These are phyloP conservation scores for Populus hybrid DNA, from an alignment of 441 rosid genomes.

Conservation along the genomic window DNA sequence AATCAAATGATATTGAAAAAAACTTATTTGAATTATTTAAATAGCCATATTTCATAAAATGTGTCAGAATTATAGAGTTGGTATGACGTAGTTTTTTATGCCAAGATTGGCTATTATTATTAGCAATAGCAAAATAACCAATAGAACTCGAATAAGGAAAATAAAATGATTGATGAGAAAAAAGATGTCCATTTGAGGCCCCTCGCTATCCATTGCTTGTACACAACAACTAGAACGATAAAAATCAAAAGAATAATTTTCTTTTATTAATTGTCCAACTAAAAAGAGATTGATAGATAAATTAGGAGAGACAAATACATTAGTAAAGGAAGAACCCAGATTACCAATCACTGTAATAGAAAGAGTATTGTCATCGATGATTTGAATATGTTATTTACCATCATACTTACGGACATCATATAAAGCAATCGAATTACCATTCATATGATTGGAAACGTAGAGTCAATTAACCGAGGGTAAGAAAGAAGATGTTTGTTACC, in stretches of 20 bases:
- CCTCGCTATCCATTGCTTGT: too few species aligned
- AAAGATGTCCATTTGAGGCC: background rate
- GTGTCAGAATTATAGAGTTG: background rate
- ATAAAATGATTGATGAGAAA: background rate
- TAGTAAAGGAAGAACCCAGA: background rate
- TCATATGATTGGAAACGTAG: background rate
- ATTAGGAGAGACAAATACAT: too few species aligned
- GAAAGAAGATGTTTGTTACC: background rate
- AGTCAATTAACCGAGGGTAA: background rate
- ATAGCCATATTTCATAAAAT: background rate
- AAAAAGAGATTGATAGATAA: too few species aligned
- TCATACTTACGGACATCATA: background rate
- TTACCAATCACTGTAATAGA: background rate
- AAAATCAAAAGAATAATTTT: background rate
- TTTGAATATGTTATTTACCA: background rate
- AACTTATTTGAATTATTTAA: background rate
- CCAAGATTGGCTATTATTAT: background rate
- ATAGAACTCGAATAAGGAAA: background rate
- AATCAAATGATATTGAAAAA: background rate
- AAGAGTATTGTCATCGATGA: background rate
- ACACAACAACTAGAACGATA: too few species aligned
- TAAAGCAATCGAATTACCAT: too few species aligned
- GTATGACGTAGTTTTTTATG: background rate
- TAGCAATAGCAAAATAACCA: background rate
- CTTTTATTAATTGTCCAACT: background rate